Conservation (phyloP, 306 rosid genomes). For the Glycine latifolia region DNA sequence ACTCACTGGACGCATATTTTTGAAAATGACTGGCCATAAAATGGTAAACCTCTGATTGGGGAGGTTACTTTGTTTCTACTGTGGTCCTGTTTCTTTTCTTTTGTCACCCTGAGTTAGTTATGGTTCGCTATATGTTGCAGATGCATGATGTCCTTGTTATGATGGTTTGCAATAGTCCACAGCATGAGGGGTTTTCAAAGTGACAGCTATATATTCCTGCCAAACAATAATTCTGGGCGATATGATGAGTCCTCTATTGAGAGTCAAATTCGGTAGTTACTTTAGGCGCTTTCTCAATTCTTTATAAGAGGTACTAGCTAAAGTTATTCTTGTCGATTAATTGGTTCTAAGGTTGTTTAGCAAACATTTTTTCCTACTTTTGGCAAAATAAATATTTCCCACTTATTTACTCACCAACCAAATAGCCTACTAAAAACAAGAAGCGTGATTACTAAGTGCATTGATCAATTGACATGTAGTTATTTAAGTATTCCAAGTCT, state of each 20-base stretch:
- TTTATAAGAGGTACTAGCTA: slow-evolving; percentile 30
- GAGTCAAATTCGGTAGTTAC: slow-evolving; percentile 52
- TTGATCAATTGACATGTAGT: no score
- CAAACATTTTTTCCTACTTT: slow-evolving; percentile 5
- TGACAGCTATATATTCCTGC: slow-evolving; percentile 49
- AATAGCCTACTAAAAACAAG: slow-evolving; percentile 1
- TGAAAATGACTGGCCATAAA: slow-evolving; percentile 43
- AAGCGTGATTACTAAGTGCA: no score
- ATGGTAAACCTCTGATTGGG: slow-evolving; percentile 43
- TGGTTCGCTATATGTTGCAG: slow-evolving; percentile 51
- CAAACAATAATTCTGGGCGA: slow-evolving; percentile 49
- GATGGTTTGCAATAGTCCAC: slow-evolving; percentile 49
- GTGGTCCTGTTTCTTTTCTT: slow-evolving; percentile 57
- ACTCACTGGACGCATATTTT: slow-evolving; percentile 18
- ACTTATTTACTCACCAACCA: background rate
- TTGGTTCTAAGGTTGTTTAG: slow-evolving; percentile 34
- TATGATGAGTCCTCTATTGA: slow-evolving; percentile 44
- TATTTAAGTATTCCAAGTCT: no score
- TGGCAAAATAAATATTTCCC: background rate
- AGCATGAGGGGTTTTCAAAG: slow-evolving; percentile 50
- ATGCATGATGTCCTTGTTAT: slow-evolving; percentile 51
- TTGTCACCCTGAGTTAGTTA: slow-evolving; percentile 48
- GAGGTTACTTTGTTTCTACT: slow-evolving; percentile 47
- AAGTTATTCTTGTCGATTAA: slow-evolving; percentile 29
- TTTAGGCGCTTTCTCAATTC: slow-evolving; percentile 20